Percentiles rank a stretch among this genome's conserved stretches.
Evolutionary conservation across 2,329 filamentous ascomycete species (phyloP).

Genomic region (Elsinoe perseae): DNA sequence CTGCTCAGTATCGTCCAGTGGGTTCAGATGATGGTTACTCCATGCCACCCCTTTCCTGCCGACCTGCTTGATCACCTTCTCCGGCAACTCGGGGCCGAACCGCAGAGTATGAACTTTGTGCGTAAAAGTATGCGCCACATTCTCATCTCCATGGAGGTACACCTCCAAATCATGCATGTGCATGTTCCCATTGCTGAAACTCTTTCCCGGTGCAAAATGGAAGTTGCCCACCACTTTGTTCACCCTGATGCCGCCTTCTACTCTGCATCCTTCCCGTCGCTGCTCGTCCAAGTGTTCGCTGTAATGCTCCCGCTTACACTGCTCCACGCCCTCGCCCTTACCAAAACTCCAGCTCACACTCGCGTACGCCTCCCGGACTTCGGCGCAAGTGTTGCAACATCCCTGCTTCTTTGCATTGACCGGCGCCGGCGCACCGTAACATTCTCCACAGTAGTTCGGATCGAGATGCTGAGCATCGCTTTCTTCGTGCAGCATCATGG

Average conservation of each 20-base stretch:
- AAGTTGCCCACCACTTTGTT: conserved; percentile 99
- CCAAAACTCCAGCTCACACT: conserved; percentile 88
- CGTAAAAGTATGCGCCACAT: conserved; percentile 72
- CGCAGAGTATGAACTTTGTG: conserved; percentile 83
- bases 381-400: conserved; percentile 95
- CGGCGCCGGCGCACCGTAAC: conserved; percentile 77
- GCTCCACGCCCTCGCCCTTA: conserved; percentile 82
- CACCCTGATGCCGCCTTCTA: conserved; percentile 84
- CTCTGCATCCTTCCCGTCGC: conserved; percentile 83
- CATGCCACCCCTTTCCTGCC: conserved; percentile 53
- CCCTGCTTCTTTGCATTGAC: conserved; percentile 65
- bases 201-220: conserved; percentile 91
- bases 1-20: conserved; percentile 74
- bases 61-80: conserved; percentile 59
- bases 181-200: conserved; percentile 93
- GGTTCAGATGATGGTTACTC: conserved; percentile 88
- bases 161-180: conserved; percentile 97
- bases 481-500: conserved; percentile 60
- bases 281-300: conserved; percentile 79
- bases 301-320: conserved; percentile 93
- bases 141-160: conserved; percentile 70
- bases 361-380: conserved; percentile 92
- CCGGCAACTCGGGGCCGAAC: conserved; percentile 86
- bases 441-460: conserved; percentile 85
- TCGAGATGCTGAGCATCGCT: conserved; percentile 72